Base-by-base conservation (phyloP, 1,139 yeast genomes). In the Sugiyamaella pinicola region DNA sequence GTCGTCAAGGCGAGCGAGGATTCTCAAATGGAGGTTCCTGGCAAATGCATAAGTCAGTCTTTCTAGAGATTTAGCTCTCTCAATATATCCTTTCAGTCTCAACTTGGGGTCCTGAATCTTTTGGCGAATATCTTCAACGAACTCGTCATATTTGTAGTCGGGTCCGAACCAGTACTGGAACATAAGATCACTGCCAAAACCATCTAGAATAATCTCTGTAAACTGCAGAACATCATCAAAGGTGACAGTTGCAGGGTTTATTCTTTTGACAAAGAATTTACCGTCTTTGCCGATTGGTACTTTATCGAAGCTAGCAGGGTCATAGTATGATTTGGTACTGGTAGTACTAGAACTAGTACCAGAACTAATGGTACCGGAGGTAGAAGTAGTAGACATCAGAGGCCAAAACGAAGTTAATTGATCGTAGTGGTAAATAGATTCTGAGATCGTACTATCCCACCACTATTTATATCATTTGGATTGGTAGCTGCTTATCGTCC, bases 151-250 rank as follows among this genome's bases (percentile, higher is more conserved):
- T 18, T 37, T 41, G 46, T 56, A 58, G 10, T 46, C 19, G 6
- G 54, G 51, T 7, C 59, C 61, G 33, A 54, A 55, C 55, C 53
- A 55, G 38, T 49, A 56, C 18, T 40, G 41, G 37, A 54, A 51
- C 42, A 54, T 39, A 12, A 38, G 46, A 22, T 50, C 58, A 10
- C 41, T 37, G 24, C 43, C 42, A 29, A 58, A 58, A 15, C 53
- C 40, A 35, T 55, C 56, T 9, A 52, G 34, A 22, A 53, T 29
- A 7, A 56, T 42, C 29, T 58, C 61, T 1, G 57, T 45, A 4
- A 50, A 29, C 15, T 52, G 49, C 7, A 58, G 41, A 4, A 49
- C 54, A 8, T 50, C 54, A 15, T 52, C 41, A 24, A 31, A 53
- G 1, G 52, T 40, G 1, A 54, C 47, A 1, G 45, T 47, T 7